Evolutionary conservation across 2,329 filamentous ascomycete species (phyloP).

Genomic region (Ophiostoma pallidulum): DNA sequence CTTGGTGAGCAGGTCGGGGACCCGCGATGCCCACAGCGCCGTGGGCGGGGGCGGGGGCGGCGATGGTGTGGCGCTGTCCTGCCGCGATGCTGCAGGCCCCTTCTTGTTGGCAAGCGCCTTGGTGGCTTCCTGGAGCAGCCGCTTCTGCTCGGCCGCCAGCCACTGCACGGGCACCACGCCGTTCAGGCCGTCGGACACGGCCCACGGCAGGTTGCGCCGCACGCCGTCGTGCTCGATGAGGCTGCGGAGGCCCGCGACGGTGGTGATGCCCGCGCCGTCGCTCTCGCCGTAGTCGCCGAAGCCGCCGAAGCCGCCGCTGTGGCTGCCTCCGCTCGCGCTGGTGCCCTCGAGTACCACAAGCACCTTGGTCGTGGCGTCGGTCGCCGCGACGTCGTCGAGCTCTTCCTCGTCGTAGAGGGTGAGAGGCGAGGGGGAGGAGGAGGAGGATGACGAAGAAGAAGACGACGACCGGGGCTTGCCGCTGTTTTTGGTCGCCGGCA

Average conservation of each 20-base stretch:
- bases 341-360: slow-evolving; percentile 27
- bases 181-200: slow-evolving; percentile 15
- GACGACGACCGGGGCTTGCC: too few relatives aligned
- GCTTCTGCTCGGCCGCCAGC: slow-evolving; percentile 14
- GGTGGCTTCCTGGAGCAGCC: slow-evolving; percentile 5
- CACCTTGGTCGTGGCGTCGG: slow-evolving; percentile 21
- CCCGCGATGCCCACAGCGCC: slow-evolving; percentile 6
- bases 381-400: slow-evolving; percentile 15
- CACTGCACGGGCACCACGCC: slow-evolving; percentile 19
- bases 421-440: too few relatives aligned
- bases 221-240: slow-evolving; percentile 35
- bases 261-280: slow-evolving; percentile 19
- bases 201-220: slow-evolving; percentile 32
- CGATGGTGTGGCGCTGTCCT: not conserved
- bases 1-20: slow-evolving; percentile 12
- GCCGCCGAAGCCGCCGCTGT: slow-evolving; percentile 16
- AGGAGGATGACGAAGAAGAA: too few relatives aligned
- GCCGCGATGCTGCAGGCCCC: not conserved
- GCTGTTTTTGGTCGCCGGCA: too few relatives aligned
- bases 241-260: slow-evolving; percentile 25
- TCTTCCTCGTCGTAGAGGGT: slow-evolving; percentile 11
- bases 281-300: slow-evolving; percentile 8
- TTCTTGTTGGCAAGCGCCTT: not conserved
- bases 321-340: slow-evolving; percentile 16
- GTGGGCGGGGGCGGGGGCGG: not conserved